Percentiles rank a stretch among this genome's conserved stretches.
Conservation (phyloP, 306 rosid species). For the Benincasa hispida region DNA sequence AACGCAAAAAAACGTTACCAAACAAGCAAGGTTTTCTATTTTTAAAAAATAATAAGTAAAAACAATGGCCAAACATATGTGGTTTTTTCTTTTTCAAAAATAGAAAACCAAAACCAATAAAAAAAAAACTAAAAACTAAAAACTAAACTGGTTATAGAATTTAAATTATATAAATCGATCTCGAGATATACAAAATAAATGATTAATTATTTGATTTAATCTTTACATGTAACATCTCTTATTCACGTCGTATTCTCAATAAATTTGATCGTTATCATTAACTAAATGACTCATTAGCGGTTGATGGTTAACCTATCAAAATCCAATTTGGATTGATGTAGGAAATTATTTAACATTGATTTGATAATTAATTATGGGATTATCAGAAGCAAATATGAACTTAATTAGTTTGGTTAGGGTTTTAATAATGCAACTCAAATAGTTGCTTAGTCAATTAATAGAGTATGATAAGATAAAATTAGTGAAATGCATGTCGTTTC, state of each 20-base stretch:
- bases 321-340: not conserved
- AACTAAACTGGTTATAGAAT: no score
- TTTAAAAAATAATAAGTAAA: no score
- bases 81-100: no score
- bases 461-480: not conserved
- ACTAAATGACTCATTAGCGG: not conserved
- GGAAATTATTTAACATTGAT: not conserved
- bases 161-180: no score
- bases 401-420: not conserved
- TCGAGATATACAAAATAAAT: no score
- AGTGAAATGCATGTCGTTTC: not conserved
- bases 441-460: not conserved
- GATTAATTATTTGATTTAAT: no score
- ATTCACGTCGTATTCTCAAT: not conserved
- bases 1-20: no score
- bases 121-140: no score
- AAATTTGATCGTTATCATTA: not conserved
- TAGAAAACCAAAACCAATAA: no score
- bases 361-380: not conserved
- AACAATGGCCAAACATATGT: no score
- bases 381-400: not conserved
- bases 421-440: constrained; percentile 1
- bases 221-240: no score
- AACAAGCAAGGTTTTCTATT: no score
- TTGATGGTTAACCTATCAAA: not conserved